Base-by-base conservation (phyloP, 139 green algal genomes). In the Chlorella sp. region DNA sequence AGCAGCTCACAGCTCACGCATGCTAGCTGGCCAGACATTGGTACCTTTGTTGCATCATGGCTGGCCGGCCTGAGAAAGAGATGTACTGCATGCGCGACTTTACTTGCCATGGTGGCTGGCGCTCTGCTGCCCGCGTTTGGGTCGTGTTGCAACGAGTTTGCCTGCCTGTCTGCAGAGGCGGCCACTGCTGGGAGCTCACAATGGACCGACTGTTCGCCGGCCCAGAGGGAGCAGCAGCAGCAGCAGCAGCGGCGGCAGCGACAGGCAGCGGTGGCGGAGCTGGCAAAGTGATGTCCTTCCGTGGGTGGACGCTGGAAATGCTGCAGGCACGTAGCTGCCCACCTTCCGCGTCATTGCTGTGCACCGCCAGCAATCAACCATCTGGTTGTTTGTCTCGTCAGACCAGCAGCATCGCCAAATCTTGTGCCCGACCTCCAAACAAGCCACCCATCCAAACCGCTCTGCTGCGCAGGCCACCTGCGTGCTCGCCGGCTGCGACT, bases 401-500 rank as follows among this genome's bases (percentile, higher is more conserved):
- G n/a, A n/a, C n/a, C n/a, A n/a, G n/a, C n/a, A n/a, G n/a, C n/a
- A n/a, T n/a, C n/a, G n/a, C n/a, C n/a, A n/a, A n/a, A n/a, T n/a
- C n/a, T n/a, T n/a, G n/a, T n/a, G n/a, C n/a, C n/a, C n/a, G n/a
- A n/a, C n/a, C n/a, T n/a, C 14, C 51, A 20, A 60, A 20, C 51
- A 11, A 60, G 13, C 14, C 16, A 24, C 51, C 16, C 51, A 60
- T 16, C 51, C 51, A 60, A n/a, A 20, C 51, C 51, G 4, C 51
- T 24, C 51, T 60, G 28, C 14, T 5, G 1, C n/a, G 19, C 54
- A 82, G 77, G 77, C 69, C 36, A 54, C 85, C 51, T 86, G 87
- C 62, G 81, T 90, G 43, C 84, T 90, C 60, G 79, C 87, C 9
- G 87, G 85, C 36, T 81, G 85, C 56, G 85, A 88, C 65, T 88